Conservation (phyloP, 805 yeast genomes). For the Nakazawaea holstii region DNA sequence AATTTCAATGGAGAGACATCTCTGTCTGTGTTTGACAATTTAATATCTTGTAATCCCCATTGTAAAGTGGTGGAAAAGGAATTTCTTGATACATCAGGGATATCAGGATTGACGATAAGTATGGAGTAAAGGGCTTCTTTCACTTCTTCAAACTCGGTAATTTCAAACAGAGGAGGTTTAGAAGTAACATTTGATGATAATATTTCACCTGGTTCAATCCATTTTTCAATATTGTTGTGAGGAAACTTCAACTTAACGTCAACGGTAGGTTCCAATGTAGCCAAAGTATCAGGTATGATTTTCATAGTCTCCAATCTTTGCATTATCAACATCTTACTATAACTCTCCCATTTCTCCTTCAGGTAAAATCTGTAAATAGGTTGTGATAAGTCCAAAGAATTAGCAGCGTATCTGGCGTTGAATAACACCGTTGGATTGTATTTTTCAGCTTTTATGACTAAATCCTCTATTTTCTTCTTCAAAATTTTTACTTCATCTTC, state of each 20-base stretch:
- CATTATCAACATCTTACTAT: slow-evolving; percentile 75
- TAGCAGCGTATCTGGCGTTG: slow-evolving; percentile 46
- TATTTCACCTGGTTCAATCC: slow-evolving; percentile 75
- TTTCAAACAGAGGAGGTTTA: slow-evolving; percentile 70
- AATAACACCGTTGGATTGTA: slow-evolving; percentile 82
- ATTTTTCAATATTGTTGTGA: slow-evolving; percentile 56
- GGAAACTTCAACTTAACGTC: slow-evolving; percentile 75
- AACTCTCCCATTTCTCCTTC: slow-evolving; percentile 64
- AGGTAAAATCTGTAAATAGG: slow-evolving; percentile 78
- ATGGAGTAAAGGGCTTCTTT: slow-evolving; percentile 63
- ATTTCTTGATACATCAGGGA: slow-evolving; percentile 70
- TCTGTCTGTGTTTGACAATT: slow-evolving; percentile 52
- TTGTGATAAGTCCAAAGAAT: slow-evolving; percentile 55
- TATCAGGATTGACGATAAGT: slow-evolving; percentile 85
- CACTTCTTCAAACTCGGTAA: slow-evolving; percentile 63
- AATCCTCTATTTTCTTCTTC: slow-evolving; percentile 20
- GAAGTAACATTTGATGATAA: slow-evolving; percentile 70
- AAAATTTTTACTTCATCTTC: slow-evolving; percentile 17
- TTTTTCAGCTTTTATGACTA: slow-evolving; percentile 58
- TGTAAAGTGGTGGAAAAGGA: slow-evolving; percentile 65
- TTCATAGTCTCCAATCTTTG: slow-evolving; percentile 84
- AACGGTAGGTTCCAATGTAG: slow-evolving; percentile 77
- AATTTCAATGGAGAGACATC: slow-evolving; percentile 42
- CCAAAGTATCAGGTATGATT: slow-evolving; percentile 90
- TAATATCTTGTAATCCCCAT: slow-evolving; percentile 72